These are phyloP conservation scores for Haematococcus lacustris DNA, from an alignment of 139 green algal species.

Conservation along the genomic window DNA sequence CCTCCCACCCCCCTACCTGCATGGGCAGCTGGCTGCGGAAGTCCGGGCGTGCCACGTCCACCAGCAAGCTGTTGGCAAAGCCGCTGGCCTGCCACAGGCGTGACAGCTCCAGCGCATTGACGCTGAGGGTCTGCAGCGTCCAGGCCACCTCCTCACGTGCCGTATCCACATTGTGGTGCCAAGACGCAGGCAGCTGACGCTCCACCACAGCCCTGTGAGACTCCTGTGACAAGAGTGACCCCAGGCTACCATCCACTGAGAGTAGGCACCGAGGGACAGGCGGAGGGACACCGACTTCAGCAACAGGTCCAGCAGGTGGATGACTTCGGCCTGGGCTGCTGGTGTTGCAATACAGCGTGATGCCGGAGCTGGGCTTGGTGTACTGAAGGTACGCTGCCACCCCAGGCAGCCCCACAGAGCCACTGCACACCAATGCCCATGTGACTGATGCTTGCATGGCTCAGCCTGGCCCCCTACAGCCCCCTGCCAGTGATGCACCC, in stretches of 20 bases:
- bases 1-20: conserved; percentile 19
- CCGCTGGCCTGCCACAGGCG: conserved; percentile 47
- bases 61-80: conserved; percentile 37
- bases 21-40: conserved; percentile 48
- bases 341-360: too few species aligned
- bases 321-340: too few species aligned
- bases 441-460: too few species aligned
- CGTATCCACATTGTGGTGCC: conserved; percentile 43
- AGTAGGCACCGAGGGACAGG: neutral
- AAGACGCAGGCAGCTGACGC: conserved; percentile 35
- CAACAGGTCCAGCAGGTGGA: too few species aligned
- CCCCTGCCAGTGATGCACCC: too few species aligned
- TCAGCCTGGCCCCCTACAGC: too few species aligned
- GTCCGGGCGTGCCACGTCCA: conserved; percentile 37
- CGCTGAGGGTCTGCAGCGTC: conserved; percentile 67
- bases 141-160: conserved; percentile 60
- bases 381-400: too few species aligned
- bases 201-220: conserved; percentile 18
- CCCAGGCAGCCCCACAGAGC: too few species aligned
- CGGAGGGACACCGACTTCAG: neutral
- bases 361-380: too few species aligned
- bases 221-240: too few species aligned
- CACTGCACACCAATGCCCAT: too few species aligned
- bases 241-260: too few species aligned
- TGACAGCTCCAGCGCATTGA: conserved; percentile 59